Percentiles rank a stretch among this genome's conserved stretches.
Conservation (phyloP, 2,329 filamentous ascomycete genomes). For the Penicillium sclerotiorum region DNA sequence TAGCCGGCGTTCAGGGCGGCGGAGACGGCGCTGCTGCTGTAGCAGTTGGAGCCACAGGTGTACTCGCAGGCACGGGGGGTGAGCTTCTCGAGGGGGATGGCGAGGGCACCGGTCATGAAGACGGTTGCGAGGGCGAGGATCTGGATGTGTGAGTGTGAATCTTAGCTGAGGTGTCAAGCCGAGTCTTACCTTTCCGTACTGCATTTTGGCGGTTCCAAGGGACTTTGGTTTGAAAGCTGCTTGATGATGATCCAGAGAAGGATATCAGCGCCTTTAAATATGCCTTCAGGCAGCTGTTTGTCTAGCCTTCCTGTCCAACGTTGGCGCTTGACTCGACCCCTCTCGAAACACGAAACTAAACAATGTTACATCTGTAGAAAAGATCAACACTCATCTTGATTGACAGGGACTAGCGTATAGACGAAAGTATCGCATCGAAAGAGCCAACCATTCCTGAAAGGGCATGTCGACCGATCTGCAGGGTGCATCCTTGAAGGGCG, state of each 20-base stretch:
- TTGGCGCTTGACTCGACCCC: too few relatives aligned
- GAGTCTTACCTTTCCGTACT: constrained; percentile 26
- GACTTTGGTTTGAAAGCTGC: not conserved
- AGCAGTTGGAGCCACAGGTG: constrained; percentile 58
- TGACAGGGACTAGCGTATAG: not conserved
- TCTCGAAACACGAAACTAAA: too few relatives aligned
- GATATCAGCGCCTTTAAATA: not conserved
- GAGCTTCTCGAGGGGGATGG: constrained; percentile 34
- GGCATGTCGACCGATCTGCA: constrained; percentile 22
- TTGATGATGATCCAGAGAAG: not conserved
- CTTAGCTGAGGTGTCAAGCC: not conserved
- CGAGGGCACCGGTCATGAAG: constrained; percentile 25
- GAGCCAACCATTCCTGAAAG: constrained; percentile 9
- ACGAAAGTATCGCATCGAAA: not conserved
- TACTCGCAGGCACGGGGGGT: constrained; percentile 51
- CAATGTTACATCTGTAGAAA: constrained; percentile 20
- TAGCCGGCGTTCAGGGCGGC: constrained; percentile 57
- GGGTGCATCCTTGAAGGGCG: not conserved
- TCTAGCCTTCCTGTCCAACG: too few relatives aligned
- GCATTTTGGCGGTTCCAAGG: constrained; percentile 21
- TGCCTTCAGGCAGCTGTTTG: not conserved
- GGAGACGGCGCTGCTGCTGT: constrained; percentile 53
- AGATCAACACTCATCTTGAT: not conserved
- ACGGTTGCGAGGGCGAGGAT: constrained; percentile 22
- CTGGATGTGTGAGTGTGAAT: too few relatives aligned